Evolutionary conservation across 768 basidiomycete species (phyloP), one percentile per base, ranked within the genome.

Genomic region (Trametes cubensis): DNA sequence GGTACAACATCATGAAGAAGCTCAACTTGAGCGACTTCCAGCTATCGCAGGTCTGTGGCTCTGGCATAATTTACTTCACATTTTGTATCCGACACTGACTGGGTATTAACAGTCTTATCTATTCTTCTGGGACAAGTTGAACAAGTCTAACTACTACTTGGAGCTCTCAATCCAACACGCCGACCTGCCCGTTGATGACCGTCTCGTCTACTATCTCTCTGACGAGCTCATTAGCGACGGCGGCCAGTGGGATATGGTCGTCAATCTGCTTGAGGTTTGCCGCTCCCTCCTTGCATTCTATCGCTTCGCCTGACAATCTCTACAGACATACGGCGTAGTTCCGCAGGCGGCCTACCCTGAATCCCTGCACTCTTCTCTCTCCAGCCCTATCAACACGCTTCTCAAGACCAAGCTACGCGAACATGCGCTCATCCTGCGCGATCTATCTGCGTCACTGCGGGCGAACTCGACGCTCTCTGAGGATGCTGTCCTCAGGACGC

Each of bases 111-210:
- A 92, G 89, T 85, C 86, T 2, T 96, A 96, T 74, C 81, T 95
- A 28, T 95, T 95, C 82, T 95, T 98, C 83, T 96, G 89, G 82
- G 95, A 98, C 77, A 95, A 95, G 76, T 84, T 98, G 52, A 94
- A 95, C 81, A 93, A 97, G 77, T 78, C 87, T 49, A 95, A 95
- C 77, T 95, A 92, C 76, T 96, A 90, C 75, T 87, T 97, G 18
- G 95, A 97, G 75, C 81, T 89, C 42, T 84, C 89, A 50, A 91
- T 98, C 67, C 81, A 96, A 74, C 83, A 90, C 57, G 87, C 87
- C 0, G 86, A 92, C 65, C 81, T 86, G 42, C 88, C 92, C 0
- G 76, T 95, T 53, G 92, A 96, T 56, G 87, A 92, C 70, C 85
- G 95, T 8, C 81, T 95, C n/a, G 79, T 97, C 56, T 83, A 79